Evolutionary conservation across 2,329 filamentous ascomycete genomes (phyloP), one percentile per base, ranked within the genome.

Genomic region (Knoxdaviesia capensis): DNA sequence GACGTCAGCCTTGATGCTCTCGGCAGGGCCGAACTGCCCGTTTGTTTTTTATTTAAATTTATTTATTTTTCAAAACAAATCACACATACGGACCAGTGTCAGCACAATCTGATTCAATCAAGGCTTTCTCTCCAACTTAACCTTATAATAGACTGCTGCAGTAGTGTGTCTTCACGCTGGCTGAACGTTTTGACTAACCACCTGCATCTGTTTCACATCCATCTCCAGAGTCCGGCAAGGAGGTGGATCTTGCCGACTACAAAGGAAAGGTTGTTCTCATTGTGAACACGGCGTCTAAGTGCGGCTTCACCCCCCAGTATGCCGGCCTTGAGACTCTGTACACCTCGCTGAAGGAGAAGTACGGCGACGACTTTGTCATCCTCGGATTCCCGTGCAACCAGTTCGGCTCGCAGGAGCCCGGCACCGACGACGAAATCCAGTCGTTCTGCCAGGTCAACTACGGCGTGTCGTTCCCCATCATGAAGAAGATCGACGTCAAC

Each of bases 371-470:
- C 54, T 90, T 98, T 58, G 69, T 76, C 54, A 76, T 98, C 63
- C 71, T 98, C 56, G 90, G 87, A 53, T 96, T 98, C 66, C 90
- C 90, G 44, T 96, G 88, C 77, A 98, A 96, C 71, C 90, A 98
- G 64, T 98, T 98, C 62, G 83, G 78, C 54, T 62, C 64, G 50
- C 90, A 98, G 63, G 90, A 96, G 57, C 88, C 88, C 31, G 86
- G 84, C 53, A 69, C 66, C 59, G 71, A 85, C 59, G 81, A 86
- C 45, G 75, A 86, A 43, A 87, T 88, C 59, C 79, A 86, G 63
- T 64, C 63, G 50, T 87, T 86, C 65, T 96, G 87, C 71, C 81
- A 85, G 65, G 46, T 90, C 59, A 96, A 94, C 71, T 94, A 94
- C 60, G 83, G 87, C 59, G 86, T 94, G 50, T 77, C 68, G 41